These are phyloP conservation scores for Aristolochia contorta DNA, from an alignment of 164 flowering plant genomes.

Conservation along the genomic window DNA sequence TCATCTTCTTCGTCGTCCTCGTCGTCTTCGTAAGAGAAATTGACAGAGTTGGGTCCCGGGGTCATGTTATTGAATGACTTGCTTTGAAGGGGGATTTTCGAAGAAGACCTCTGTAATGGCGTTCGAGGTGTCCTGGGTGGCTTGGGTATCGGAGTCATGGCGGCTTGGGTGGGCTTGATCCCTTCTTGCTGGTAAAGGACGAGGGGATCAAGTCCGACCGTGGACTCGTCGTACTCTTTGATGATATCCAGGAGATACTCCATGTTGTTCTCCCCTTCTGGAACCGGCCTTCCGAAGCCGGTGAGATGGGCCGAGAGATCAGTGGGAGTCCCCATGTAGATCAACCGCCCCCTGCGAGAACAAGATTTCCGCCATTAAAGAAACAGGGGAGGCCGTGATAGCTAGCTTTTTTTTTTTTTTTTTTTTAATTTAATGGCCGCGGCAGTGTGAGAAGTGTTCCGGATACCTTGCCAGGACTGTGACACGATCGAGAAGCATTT, in stretches of 20 bases:
- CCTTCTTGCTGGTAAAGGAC: slow-evolving; percentile 53
- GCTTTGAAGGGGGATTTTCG: background rate
- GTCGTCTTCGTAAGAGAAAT: slow-evolving; percentile 21
- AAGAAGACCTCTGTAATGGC: background rate
- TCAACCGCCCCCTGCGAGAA: slow-evolving; percentile 44
- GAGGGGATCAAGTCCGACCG: slow-evolving; percentile 59
- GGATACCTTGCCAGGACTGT: slow-evolving; percentile 57
- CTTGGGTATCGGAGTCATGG: slow-evolving; percentile 40
- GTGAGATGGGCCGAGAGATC: slow-evolving; percentile 41
- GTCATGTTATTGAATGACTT: background rate
- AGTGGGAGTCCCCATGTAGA: slow-evolving; percentile 51
- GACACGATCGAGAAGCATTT: slow-evolving; percentile 63
- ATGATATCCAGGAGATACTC: slow-evolving; percentile 72
- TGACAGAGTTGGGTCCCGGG: slow-evolving; percentile 26
- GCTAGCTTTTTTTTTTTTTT: no score
- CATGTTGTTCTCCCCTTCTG: slow-evolving; percentile 58
- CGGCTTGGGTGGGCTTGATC: slow-evolving; percentile 46
- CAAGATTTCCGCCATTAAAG: no score
- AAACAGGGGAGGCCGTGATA: no score
- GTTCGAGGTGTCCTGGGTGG: slow-evolving; percentile 18
- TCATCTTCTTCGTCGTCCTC: slow-evolving; percentile 34
- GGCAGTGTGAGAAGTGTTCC: no score
- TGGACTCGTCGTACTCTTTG: slow-evolving; percentile 71
- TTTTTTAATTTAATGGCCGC: no score
- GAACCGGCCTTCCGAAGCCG: slow-evolving; percentile 66